Evolutionary conservation across 2,329 filamentous ascomycete genomes (phyloP).

Genomic region (Phyllosticta citriasiana): DNA sequence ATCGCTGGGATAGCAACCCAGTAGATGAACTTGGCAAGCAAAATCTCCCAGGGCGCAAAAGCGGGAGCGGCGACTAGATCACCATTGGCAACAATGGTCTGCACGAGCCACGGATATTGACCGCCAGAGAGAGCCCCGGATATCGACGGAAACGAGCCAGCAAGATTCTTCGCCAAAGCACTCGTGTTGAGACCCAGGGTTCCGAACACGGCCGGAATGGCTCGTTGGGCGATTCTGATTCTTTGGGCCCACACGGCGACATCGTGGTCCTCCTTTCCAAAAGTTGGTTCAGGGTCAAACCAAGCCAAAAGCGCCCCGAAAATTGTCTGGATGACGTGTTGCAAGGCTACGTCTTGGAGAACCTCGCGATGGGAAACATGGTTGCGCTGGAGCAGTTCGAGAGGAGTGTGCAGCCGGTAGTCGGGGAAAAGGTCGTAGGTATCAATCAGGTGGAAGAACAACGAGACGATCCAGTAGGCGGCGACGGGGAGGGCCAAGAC

Average conservation of each 20-base stretch:
- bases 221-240: constrained; percentile 66
- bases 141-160: constrained; percentile 59
- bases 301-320: constrained; percentile 58
- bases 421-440: constrained; percentile 75
- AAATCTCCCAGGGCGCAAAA: constrained; percentile 77
- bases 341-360: constrained; percentile 78
- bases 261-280: constrained; percentile 74
- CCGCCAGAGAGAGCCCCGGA: constrained; percentile 72
- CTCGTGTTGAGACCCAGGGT: constrained; percentile 66
- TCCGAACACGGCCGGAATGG: constrained; percentile 61
- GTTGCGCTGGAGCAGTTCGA: constrained; percentile 79
- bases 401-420: constrained; percentile 90
- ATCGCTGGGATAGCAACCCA: constrained; percentile 63
- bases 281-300: constrained; percentile 63
- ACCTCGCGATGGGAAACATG: constrained; percentile 78
- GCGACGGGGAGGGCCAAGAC: constrained; percentile 66
- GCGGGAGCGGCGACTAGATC: constrained; percentile 48
- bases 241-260: constrained; percentile 82
- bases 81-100: constrained; percentile 45
- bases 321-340: constrained; percentile 79
- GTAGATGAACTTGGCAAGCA: constrained; percentile 67
- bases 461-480: constrained; percentile 80
- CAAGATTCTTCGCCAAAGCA: constrained; percentile 65
- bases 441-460: constrained; percentile 83
- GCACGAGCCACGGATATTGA: constrained; percentile 61